Conservation (phyloP, 306 rosid species). For the Senna tora region DNA sequence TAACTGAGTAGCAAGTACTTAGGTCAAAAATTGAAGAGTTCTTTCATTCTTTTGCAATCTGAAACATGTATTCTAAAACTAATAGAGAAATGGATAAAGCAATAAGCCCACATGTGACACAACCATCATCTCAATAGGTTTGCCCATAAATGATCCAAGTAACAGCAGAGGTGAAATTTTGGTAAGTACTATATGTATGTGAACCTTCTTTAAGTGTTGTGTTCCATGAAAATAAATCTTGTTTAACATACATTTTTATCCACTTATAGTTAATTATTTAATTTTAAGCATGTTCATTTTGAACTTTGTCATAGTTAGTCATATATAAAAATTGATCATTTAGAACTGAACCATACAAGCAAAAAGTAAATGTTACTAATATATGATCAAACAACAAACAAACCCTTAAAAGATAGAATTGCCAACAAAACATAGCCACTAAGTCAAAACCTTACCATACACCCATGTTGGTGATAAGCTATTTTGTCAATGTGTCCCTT, state of each 20-base stretch:
- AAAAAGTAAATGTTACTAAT: background rate
- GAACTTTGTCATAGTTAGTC: background rate
- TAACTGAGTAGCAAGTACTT: slow-evolving; percentile 8
- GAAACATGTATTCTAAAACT: slow-evolving; percentile 8
- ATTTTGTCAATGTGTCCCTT: slow-evolving; percentile 65
- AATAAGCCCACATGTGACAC: slow-evolving; percentile 13
- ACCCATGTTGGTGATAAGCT: slow-evolving; percentile 80
- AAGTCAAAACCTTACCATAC: slow-evolving; percentile 63
- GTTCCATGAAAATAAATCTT: slow-evolving; percentile 9
- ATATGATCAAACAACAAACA: slow-evolving; percentile 11
- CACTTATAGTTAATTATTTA: slow-evolving; percentile 6
- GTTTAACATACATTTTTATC: background rate
- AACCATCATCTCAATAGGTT: background rate
- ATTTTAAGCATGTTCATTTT: slow-evolving; percentile 1
- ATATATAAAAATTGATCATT: no score
- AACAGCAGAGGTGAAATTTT: slow-evolving; percentile 21
- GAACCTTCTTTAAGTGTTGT: background rate
- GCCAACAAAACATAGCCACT: slow-evolving; percentile 29
- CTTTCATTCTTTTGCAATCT: slow-evolving; percentile 3
- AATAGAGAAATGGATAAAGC: slow-evolving; percentile 2
- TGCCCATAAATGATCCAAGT: background rate
- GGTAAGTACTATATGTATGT: background rate
- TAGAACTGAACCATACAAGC: no score
- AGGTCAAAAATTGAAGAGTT: slow-evolving; percentile 7
- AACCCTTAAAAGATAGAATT: slow-evolving; percentile 14